Evolutionary conservation across 768 basidiomycete species (phyloP).

Genomic region (Suillus weaverae): DNA sequence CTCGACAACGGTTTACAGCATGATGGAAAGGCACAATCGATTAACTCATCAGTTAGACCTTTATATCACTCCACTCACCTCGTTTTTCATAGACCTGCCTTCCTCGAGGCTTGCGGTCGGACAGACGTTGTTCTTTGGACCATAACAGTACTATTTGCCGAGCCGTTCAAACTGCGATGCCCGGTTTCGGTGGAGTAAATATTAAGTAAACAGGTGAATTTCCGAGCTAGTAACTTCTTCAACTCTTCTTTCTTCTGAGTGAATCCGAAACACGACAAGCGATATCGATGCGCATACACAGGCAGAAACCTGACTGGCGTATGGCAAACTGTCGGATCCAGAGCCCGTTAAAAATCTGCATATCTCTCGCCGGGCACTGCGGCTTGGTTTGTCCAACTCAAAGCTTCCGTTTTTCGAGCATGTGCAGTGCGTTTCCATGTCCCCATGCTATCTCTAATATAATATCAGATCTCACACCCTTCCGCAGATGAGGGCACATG

Average conservation of each 20-base stretch:
- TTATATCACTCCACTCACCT: conserved; percentile 4
- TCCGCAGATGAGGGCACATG: conserved; percentile 24
- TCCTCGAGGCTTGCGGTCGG: conserved; percentile 1
- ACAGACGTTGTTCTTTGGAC: too few species aligned
- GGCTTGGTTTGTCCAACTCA: neutral
- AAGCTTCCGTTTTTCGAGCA: conserved; percentile 5
- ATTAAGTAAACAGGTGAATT: neutral
- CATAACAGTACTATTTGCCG: neutral
- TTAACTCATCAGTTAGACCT: neutral
- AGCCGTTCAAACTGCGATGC: conserved; percentile 1
- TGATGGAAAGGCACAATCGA: conserved; percentile 1
- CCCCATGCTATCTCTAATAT: conserved; percentile 13
- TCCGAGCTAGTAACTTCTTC: neutral
- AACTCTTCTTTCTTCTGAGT: conserved; percentile 3
- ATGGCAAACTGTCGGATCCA: neutral
- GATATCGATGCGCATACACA: neutral
- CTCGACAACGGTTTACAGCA: conserved; percentile 1
- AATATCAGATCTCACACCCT: conserved; percentile 23
- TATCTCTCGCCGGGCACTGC: neutral
- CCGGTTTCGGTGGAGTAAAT: neutral
- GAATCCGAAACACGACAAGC: neutral
- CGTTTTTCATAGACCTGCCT: conserved; percentile 4
- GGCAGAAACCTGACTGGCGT: neutral
- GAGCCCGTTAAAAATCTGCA: neutral
- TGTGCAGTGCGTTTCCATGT: conserved; percentile 7